phyloP scores from a whole-genome alignment of 768 basidiomycete species.

The Naganishia onofrii region DNA sequence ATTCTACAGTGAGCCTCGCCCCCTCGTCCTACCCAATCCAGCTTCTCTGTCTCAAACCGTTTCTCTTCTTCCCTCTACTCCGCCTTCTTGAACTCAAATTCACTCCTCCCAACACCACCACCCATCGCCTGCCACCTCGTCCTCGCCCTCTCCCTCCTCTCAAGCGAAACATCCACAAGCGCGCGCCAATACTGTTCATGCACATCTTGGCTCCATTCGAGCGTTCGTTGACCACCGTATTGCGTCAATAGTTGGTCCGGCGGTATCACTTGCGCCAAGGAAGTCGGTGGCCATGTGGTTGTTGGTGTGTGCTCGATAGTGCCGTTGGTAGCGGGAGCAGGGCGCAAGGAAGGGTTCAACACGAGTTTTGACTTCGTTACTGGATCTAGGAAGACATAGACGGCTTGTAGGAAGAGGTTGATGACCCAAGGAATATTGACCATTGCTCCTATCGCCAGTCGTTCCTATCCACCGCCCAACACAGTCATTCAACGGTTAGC shows the following conservation, averaged over 20 bases:
- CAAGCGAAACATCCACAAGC: constrained; percentile 8
- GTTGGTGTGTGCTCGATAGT: background rate
- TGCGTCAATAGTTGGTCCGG: constrained; percentile 37
- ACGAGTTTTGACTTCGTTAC: constrained; percentile 26
- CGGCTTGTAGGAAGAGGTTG: constrained; percentile 42
- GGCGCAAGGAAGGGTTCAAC: constrained; percentile 17
- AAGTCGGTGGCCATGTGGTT: constrained; percentile 38
- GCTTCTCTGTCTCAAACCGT: too few relatives aligned
- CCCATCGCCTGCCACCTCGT: constrained; percentile 22
- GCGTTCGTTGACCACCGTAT: constrained; percentile 40
- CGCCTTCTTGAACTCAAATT: constrained; percentile 20
- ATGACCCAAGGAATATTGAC: constrained; percentile 29
- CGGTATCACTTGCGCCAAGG: constrained; percentile 32
- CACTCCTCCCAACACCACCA: constrained; percentile 22
- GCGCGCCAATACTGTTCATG: constrained; percentile 30
- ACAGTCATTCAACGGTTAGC: too few relatives aligned
- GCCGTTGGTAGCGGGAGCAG: background rate
- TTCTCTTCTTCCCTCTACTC: too few relatives aligned
- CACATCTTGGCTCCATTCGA: constrained; percentile 10
- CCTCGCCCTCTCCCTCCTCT: constrained; percentile 17
- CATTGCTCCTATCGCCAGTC: constrained; percentile 31
- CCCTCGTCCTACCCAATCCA: too few relatives aligned
- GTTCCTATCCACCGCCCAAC: too few relatives aligned
- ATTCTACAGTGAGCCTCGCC: too few relatives aligned
- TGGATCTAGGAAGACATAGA: constrained; percentile 48